These are phyloP conservation scores for Clarireedia paspali DNA, from an alignment of 2,329 filamentous ascomycete species.

Conservation along the genomic window DNA sequence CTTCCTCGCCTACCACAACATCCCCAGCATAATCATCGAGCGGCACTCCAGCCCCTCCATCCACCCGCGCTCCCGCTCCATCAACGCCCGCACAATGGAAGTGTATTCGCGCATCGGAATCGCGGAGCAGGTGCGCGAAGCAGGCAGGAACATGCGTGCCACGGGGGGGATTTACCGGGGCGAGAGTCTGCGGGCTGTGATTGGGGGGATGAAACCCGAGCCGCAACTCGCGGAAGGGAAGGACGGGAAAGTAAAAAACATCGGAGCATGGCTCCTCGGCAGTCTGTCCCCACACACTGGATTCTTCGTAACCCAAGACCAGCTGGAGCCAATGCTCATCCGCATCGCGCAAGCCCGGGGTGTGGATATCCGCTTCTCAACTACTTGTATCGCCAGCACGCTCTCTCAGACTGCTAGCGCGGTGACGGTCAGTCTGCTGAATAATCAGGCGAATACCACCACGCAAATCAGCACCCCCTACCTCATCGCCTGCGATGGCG, in stretches of 20 bases:
- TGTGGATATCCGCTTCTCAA: conserved; percentile 31
- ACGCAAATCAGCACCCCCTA: conserved; percentile 29
- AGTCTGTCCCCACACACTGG: conserved; percentile 19
- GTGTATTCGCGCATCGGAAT: conserved; percentile 28
- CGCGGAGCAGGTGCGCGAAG: conserved; percentile 18
- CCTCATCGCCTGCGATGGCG: conserved; percentile 34
- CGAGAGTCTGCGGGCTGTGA: conserved; percentile 14
- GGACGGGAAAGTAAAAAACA: conserved; percentile 16
- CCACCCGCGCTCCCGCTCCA: conserved; percentile 33
- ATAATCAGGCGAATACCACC: conserved; percentile 16
- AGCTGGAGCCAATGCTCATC: conserved; percentile 34
- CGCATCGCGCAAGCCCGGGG: conserved; percentile 28
- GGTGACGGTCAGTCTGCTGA: conserved; percentile 23
- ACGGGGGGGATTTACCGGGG: conserved; percentile 18
- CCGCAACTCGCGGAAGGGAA: not conserved
- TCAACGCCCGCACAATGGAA: conserved; percentile 34
- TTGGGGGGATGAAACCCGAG: not conserved
- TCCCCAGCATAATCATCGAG: conserved; percentile 33
- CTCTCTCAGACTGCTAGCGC: conserved; percentile 19
- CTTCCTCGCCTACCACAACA: conserved; percentile 28
- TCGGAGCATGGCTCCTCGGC: conserved; percentile 16
- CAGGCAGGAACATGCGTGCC: conserved; percentile 17
- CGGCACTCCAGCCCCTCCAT: conserved; percentile 30
- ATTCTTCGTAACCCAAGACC: conserved; percentile 32
- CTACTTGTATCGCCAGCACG: conserved; percentile 19